These are phyloP conservation scores for Tillandsia fasciculata DNA, from an alignment of 176 grass and related monocot species.

Conservation along the genomic window DNA sequence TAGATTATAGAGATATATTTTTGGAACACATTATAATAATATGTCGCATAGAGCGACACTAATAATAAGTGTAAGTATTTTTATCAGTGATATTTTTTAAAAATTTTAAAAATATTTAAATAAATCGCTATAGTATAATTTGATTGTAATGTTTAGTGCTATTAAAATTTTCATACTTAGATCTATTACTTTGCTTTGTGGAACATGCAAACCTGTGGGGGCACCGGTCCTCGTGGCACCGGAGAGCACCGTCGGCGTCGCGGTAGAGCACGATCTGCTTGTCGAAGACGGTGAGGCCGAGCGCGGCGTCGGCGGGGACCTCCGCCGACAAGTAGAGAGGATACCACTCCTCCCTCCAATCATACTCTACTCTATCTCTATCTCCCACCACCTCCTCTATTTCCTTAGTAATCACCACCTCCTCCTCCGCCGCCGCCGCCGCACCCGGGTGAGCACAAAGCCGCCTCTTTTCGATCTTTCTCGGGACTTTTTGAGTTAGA, in stretches of 20 bases:
- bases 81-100: no score
- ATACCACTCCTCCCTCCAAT: slow-evolving; percentile 96
- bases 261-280: slow-evolving; percentile 79
- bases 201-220: slow-evolving; percentile 48
- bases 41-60: no score
- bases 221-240: slow-evolving; percentile 83
- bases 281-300: slow-evolving; percentile 82
- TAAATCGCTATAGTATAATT: no score
- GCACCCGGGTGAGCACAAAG: slow-evolving; percentile 20
- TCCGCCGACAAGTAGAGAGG: slow-evolving; percentile 69
- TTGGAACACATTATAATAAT: no score
- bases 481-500: slow-evolving; percentile 13
- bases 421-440: slow-evolving; percentile 40
- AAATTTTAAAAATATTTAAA: no score
- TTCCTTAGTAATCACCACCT: slow-evolving; percentile 45
- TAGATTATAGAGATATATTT: no score
- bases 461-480: slow-evolving; percentile 1
- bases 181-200: no score
- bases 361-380: slow-evolving; percentile 30
- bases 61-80: no score
- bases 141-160: no score
- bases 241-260: slow-evolving; percentile 54
- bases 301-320: slow-evolving; percentile 63
- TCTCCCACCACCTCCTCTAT: slow-evolving; percentile 16
- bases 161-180: no score